phyloP scores from a whole-genome alignment of 805 yeast genomes.

The Groenewaldozyma salmanticensis region DNA sequence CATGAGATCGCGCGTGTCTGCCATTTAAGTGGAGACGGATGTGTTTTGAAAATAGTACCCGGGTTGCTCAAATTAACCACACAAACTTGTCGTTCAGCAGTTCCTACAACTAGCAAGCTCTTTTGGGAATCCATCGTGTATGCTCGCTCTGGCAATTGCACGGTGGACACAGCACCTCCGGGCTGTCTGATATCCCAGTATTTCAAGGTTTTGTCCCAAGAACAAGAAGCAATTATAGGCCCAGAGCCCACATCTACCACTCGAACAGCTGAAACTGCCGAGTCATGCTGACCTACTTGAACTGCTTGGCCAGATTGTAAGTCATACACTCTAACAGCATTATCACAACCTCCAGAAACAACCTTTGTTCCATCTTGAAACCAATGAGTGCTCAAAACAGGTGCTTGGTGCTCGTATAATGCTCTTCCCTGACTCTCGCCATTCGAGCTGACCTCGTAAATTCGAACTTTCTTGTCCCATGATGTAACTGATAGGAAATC shows the following conservation, averaged over 20 bases:
- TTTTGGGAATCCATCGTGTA: conserved; percentile 80
- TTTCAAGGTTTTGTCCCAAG: conserved; percentile 91
- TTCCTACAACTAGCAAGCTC: conserved; percentile 80
- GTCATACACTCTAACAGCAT: conserved; percentile 76
- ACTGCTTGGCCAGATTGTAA: conserved; percentile 70
- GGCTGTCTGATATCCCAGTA: conserved; percentile 87
- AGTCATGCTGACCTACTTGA: conserved; percentile 81
- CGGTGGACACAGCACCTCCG: conserved; percentile 55
- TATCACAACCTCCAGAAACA: conserved; percentile 84
- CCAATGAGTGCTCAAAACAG: conserved; percentile 78
- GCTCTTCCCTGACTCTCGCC: conserved; percentile 87
- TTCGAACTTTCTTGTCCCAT: conserved; percentile 93
- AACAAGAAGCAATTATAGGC: conserved; percentile 78
- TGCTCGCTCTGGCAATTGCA: conserved; percentile 81
- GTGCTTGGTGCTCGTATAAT: conserved; percentile 79
- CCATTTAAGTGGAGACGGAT: conserved; percentile 73
- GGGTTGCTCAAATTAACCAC: conserved; percentile 73
- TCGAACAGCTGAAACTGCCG: conserved; percentile 64
- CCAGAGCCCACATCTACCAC: conserved; percentile 73
- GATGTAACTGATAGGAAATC: conserved; percentile 74
- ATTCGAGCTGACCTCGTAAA: conserved; percentile 70
- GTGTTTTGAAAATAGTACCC: conserved; percentile 63
- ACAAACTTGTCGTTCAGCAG: conserved; percentile 79
- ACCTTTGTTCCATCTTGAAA: conserved; percentile 79
- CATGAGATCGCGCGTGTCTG: conserved; percentile 80